These are phyloP conservation scores for Pseudopyrenochaeta lycopersici DNA, from an alignment of 2,329 filamentous ascomycete species.

Conservation along the genomic window DNA sequence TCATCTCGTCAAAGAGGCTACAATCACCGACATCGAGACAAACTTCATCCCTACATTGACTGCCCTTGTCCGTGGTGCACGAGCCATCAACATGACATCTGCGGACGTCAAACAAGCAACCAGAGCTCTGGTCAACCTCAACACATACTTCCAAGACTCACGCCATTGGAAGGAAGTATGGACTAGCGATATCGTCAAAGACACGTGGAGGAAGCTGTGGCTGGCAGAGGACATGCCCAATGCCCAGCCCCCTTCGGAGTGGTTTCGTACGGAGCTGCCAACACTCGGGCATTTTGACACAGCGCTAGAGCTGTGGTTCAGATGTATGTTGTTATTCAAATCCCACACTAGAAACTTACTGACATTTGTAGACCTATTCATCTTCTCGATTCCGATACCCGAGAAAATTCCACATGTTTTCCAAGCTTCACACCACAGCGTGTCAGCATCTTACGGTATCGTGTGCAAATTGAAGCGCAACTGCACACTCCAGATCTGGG, in stretches of 20 bases:
- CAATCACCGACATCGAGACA: slow-evolving; percentile 47
- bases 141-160: slow-evolving; percentile 55
- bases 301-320: slow-evolving; percentile 57
- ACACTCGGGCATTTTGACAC: slow-evolving; percentile 58
- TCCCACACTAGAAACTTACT: slow-evolving; percentile 4
- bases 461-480: slow-evolving; percentile 69
- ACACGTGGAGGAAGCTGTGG: slow-evolving; percentile 58
- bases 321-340: slow-evolving; percentile 42
- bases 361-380: slow-evolving; percentile 56
- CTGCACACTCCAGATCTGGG: slow-evolving; percentile 70
- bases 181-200: slow-evolving; percentile 57
- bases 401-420: slow-evolving; percentile 67
- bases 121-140: slow-evolving; percentile 53
- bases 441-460: slow-evolving; percentile 68
- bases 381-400: slow-evolving; percentile 66
- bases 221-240: slow-evolving; percentile 55
- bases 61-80: slow-evolving; percentile 51
- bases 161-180: slow-evolving; percentile 58
- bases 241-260: slow-evolving; percentile 52
- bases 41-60: slow-evolving; percentile 54
- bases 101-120: slow-evolving; percentile 54
- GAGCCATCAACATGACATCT: slow-evolving; percentile 48
- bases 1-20: slow-evolving; percentile 45
- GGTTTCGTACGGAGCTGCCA: slow-evolving; percentile 57
- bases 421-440: slow-evolving; percentile 70